A percentile compares a stretch with the other conserved stretches of the same genome.
phyloP scores from a whole-genome alignment of 2,329 filamentous ascomycete species.

The Graphilbum ipis-grandicollis region DNA sequence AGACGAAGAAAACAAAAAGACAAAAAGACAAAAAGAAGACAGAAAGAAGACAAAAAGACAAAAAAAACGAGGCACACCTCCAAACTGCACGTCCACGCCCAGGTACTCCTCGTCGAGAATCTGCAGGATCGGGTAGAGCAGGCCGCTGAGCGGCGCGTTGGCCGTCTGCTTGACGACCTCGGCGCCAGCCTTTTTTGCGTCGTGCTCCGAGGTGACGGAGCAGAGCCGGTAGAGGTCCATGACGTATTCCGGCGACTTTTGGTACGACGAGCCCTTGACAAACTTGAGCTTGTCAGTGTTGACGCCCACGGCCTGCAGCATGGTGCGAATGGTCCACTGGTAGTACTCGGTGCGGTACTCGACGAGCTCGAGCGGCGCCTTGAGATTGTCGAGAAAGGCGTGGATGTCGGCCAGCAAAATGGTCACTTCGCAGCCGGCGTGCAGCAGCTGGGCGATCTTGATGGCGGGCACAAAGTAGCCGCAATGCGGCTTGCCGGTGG shows the following conservation, averaged over 20 bases:
- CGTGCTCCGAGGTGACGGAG: conserved; percentile 54
- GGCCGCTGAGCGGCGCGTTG: conserved; percentile 55
- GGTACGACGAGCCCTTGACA: conserved; percentile 71
- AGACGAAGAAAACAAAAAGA: background rate
- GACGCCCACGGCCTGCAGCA: conserved; percentile 64
- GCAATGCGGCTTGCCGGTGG: conserved; percentile 74
- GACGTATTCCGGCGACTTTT: conserved; percentile 53
- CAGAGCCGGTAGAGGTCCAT: conserved; percentile 78
- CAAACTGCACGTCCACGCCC: conserved; percentile 75
- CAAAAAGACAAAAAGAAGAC: background rate
- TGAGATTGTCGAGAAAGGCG: conserved; percentile 68
- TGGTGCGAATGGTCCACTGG: conserved; percentile 52
- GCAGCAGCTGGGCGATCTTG: conserved; percentile 78
- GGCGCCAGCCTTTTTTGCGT: conserved; percentile 78
- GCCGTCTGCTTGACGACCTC: conserved; percentile 88
- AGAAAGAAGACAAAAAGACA: too few species aligned
- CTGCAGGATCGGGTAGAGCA: conserved; percentile 78
- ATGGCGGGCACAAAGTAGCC: conserved; percentile 80
- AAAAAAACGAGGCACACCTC: conserved; percentile 21
- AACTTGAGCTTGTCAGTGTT: conserved; percentile 66
- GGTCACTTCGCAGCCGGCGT: conserved; percentile 67
- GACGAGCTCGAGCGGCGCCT: conserved; percentile 78
- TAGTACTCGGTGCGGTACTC: conserved; percentile 74
- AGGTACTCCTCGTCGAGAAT: conserved; percentile 83
- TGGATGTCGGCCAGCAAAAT: conserved; percentile 60